Percentiles rank a stretch among this genome's conserved stretches.
Conservation (phyloP, 345 rosid genomes). For the Dipteronia dyeriana region DNA sequence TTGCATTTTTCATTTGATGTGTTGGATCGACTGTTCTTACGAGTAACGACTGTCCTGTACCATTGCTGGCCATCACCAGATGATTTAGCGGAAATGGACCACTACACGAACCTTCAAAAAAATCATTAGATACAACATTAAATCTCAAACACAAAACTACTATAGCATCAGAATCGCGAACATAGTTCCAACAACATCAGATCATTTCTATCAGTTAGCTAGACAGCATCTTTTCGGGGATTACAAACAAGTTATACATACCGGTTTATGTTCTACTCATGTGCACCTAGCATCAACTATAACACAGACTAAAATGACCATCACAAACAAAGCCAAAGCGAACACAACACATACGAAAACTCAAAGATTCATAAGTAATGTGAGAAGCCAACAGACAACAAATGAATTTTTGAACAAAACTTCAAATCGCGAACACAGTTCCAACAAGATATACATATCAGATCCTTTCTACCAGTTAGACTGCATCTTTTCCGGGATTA, state of each 20-base stretch:
- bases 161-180: not conserved
- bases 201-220: not conserved
- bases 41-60: constrained; percentile 51
- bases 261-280: not conserved
- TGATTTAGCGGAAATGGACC: constrained; percentile 8
- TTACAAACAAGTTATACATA: not conserved
- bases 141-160: no score
- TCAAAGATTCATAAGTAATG: no score
- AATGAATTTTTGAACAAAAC: not conserved
- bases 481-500: not conserved
- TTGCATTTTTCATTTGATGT: constrained; percentile 24
- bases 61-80: constrained; percentile 51
- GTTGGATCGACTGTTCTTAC: constrained; percentile 31
- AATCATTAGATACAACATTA: not conserved
- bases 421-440: not conserved
- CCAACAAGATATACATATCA: not conserved
- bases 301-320: not conserved
- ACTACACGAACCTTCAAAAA: constrained; percentile 18
- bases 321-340: not conserved
- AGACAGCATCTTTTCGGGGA: not conserved
- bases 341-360: not conserved
- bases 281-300: not conserved
- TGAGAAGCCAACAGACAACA: not conserved
- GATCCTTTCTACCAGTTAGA: not conserved
- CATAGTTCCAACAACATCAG: not conserved